Evolutionary conservation across 495 filamentous ascomycete genomes (phyloP).

Genomic region (Hypoxylon intermedium): DNA sequence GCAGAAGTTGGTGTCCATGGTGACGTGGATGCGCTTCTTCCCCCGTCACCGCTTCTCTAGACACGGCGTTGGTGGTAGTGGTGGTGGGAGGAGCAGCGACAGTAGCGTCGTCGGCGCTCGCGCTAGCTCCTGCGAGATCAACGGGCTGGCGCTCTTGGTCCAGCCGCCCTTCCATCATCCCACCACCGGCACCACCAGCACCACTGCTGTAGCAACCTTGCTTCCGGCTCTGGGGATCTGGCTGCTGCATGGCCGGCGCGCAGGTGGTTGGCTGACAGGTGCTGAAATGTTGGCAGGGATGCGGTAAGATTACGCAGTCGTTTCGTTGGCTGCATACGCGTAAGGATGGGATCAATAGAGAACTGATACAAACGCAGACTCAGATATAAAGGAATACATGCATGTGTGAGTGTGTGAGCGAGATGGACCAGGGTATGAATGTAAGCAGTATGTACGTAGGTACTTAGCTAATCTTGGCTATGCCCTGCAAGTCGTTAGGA

Average conservation of each 20-base stretch:
- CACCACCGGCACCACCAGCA: too few relatives aligned
- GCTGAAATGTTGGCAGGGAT: constrained; percentile 17
- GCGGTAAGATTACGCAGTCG: constrained; percentile 16
- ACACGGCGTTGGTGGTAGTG: constrained; percentile 1
- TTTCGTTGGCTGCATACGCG: neutral
- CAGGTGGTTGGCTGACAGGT: constrained; percentile 1
- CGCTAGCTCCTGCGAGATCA: neutral
- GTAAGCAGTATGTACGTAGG: neutral
- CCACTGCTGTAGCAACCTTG: too few relatives aligned
- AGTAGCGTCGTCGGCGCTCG: neutral
- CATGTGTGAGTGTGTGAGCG: too few relatives aligned
- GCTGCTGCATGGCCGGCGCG: constrained; percentile 15
- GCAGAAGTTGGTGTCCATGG: too few relatives aligned
- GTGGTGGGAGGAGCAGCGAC: neutral
- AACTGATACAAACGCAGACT: neutral
- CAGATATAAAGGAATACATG: neutral
- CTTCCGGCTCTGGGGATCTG: constrained; percentile 8
- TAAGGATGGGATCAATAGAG: constrained; percentile 2
- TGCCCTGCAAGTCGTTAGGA: constrained; percentile 32
- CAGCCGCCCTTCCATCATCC: constrained; percentile 14
- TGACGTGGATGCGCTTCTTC: too few relatives aligned
- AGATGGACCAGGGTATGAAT: too few relatives aligned
- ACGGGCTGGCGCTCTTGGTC: constrained; percentile 13
- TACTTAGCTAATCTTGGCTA: neutral
- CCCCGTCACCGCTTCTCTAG: constrained; percentile 26